Evolutionary conservation across 2,329 filamentous ascomycete species (phyloP), one percentile per base, ranked within the genome.

Genomic region (Ceratocystis colombiana): DNA sequence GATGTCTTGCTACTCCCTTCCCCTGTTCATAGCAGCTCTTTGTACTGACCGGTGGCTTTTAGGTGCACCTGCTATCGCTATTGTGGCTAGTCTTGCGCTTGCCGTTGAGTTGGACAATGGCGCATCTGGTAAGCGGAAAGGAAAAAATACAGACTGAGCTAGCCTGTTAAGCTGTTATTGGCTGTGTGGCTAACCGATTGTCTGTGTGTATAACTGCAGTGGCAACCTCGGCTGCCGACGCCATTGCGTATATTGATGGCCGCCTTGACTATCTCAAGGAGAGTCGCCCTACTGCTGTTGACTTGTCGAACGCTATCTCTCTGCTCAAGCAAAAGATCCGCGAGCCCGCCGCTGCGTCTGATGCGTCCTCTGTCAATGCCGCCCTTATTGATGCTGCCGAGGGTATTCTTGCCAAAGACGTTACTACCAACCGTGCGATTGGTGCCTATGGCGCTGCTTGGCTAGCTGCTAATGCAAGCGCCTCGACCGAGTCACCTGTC

Each of bases 241-340:
- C 88, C 62, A 83, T 92, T 57, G 76, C 82, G 1, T 88, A 89
- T 73, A 89, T 96, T 69, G 79, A 86, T 67, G 80, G 85, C 61
- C 90, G 89, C 66, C 80, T 99, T 57, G 86, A 93, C 70, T 96
- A 95, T 74, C 82, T 99, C 61, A 87, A 94, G 71, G 88, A 86
- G 61, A 96, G 91, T 73, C 84, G 94, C 55, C 94, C 94, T 0
- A 99, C 94, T 0, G 94, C 94, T 4, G 94, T 99, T 61, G 96
- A 99, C 74, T 82, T 99, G 66, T 88, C 87, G 66, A 96, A 97
- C 77, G 93, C 93, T 61, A 91, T 93, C 69, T 79, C 83, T 64
- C 90, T 93, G 70, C 82, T 99, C 71, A 90, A 88, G 73, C 79
- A 77, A 7, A 78, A 83, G 25, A 82, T 90, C 25, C 77, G 83